phyloP scores from a whole-genome alignment of 2,329 filamentous ascomycete species.

The Dactylellina haptotyla region DNA sequence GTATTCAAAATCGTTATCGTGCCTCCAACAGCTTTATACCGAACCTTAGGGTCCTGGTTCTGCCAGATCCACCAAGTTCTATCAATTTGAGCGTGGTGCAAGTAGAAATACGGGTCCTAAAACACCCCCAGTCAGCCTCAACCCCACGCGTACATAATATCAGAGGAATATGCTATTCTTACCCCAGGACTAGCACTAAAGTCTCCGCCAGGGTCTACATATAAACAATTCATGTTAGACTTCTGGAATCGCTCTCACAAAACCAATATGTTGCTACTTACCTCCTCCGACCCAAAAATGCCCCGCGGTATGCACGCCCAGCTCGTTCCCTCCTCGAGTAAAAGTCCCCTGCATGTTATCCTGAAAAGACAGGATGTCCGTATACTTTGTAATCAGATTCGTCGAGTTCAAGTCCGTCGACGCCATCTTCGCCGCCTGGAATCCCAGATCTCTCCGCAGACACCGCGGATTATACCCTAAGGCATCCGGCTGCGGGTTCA shows the following conservation, averaged over 20 bases:
- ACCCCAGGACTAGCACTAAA: slow-evolving; percentile 62
- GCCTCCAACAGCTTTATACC: slow-evolving; percentile 61
- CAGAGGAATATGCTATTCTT: not conserved
- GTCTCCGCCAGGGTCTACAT: slow-evolving; percentile 63
- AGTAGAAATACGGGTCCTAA: slow-evolving; percentile 64
- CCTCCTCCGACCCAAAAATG: slow-evolving; percentile 64
- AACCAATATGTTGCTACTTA: not conserved
- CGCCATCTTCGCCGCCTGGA: slow-evolving; percentile 25
- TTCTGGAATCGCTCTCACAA: not conserved
- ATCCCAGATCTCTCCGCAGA: slow-evolving; percentile 60
- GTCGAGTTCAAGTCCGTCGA: slow-evolving; percentile 43
- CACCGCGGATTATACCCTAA: slow-evolving; percentile 61
- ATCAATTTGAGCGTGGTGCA: slow-evolving; percentile 65
- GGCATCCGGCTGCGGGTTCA: slow-evolving; percentile 45
- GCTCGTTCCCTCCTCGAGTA: slow-evolving; percentile 56
- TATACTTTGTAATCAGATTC: slow-evolving; percentile 41
- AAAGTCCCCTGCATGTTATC: slow-evolving; percentile 64
- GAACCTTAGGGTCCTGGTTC: slow-evolving; percentile 62
- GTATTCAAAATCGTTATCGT: slow-evolving; percentile 63
- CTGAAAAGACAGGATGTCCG: slow-evolving; percentile 63
- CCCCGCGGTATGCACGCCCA: slow-evolving; percentile 62
- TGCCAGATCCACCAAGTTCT: slow-evolving; percentile 66
- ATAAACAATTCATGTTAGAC: slow-evolving; percentile 3
- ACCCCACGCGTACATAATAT: too few relatives aligned
- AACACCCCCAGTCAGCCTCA: too few relatives aligned